A percentile compares a stretch with the other conserved stretches of the same genome.
phyloP scores from a whole-genome alignment of 1,284 basidiomycete genomes.

The Boletellus deceptivus region DNA sequence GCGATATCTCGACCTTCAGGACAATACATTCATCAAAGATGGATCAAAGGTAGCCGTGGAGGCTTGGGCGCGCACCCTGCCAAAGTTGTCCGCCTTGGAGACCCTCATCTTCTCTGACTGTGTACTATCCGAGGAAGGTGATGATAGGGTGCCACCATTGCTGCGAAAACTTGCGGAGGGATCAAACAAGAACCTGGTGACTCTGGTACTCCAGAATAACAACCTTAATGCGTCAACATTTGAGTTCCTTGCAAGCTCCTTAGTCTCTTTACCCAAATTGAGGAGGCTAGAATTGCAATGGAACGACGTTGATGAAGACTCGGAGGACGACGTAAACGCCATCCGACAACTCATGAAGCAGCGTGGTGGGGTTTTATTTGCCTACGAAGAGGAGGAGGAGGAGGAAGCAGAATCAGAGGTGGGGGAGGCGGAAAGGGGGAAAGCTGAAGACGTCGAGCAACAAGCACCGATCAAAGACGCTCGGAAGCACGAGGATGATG shows the following conservation, averaged over 20 bases:
- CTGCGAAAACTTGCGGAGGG: slow-evolving; percentile 68
- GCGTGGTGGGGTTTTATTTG: slow-evolving; percentile 62
- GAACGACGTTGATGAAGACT: slow-evolving; percentile 84
- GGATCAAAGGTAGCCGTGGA: slow-evolving; percentile 56
- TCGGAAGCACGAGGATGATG: slow-evolving; percentile 32
- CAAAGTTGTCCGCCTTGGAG: slow-evolving; percentile 70
- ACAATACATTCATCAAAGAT: slow-evolving; percentile 88
- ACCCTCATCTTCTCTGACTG: slow-evolving; percentile 92
- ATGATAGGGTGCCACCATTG: slow-evolving; percentile 65
- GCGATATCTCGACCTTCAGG: slow-evolving; percentile 87
- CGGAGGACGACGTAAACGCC: slow-evolving; percentile 62
- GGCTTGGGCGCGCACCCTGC: slow-evolving; percentile 73
- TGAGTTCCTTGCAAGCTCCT: slow-evolving; percentile 62
- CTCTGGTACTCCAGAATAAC: slow-evolving; percentile 85
- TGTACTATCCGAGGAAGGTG: slow-evolving; percentile 67
- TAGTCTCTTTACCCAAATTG: slow-evolving; percentile 61
- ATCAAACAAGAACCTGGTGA: slow-evolving; percentile 71
- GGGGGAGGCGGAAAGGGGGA: slow-evolving; percentile 36
- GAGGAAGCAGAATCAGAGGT: slow-evolving; percentile 40
- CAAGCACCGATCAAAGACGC: slow-evolving; percentile 23
- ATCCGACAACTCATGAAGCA: slow-evolving; percentile 62
- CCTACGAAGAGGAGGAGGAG: slow-evolving; percentile 74
- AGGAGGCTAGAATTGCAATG: slow-evolving; percentile 81
- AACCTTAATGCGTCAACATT: slow-evolving; percentile 79
- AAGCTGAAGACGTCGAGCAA: slow-evolving; percentile 38